Conservation (phyloP, 1,284 basidiomycete species). For the Butyriboletus appendiculatus region DNA sequence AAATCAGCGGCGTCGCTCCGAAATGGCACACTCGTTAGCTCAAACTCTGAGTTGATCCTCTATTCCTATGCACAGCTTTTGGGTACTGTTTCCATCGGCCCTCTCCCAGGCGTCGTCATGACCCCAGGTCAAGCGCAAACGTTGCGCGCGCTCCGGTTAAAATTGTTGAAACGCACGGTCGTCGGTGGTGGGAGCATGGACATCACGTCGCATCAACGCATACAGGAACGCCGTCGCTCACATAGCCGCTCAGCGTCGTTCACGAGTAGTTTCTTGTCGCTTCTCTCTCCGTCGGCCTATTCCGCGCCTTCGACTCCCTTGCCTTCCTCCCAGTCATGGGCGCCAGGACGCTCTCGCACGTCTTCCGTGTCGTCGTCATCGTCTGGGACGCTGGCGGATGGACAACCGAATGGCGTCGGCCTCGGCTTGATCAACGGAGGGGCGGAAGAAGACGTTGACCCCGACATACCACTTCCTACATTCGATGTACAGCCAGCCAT, state of each 20-base stretch:
- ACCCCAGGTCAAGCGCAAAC: constrained; percentile 43
- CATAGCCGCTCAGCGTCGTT: constrained; percentile 56
- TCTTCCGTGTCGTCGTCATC: constrained; percentile 20
- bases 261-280: constrained; percentile 55
- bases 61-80: constrained; percentile 86
- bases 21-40: constrained; percentile 43
- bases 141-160: constrained; percentile 49
- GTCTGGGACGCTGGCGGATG: constrained; percentile 3
- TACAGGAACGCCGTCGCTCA: constrained; percentile 35
- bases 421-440: constrained; percentile 24
- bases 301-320: constrained; percentile 27
- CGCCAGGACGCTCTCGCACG: constrained; percentile 19
- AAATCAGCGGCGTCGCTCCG: constrained; percentile 27
- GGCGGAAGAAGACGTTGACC: constrained; percentile 50
- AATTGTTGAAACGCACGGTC: constrained; percentile 49
- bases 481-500: constrained; percentile 83
- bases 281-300: constrained; percentile 45
- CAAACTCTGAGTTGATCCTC: constrained; percentile 70
- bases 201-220: constrained; percentile 47
- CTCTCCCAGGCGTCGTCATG: constrained; percentile 34
- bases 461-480: constrained; percentile 73
- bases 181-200: constrained; percentile 80
- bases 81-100: constrained; percentile 57
- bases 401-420: constrained; percentile 19
- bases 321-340: constrained; percentile 30